A percentile compares a stretch with the other conserved stretches of the same genome.
phyloP scores from a whole-genome alignment of 805 yeast species.

The Osmozyma mogii region DNA sequence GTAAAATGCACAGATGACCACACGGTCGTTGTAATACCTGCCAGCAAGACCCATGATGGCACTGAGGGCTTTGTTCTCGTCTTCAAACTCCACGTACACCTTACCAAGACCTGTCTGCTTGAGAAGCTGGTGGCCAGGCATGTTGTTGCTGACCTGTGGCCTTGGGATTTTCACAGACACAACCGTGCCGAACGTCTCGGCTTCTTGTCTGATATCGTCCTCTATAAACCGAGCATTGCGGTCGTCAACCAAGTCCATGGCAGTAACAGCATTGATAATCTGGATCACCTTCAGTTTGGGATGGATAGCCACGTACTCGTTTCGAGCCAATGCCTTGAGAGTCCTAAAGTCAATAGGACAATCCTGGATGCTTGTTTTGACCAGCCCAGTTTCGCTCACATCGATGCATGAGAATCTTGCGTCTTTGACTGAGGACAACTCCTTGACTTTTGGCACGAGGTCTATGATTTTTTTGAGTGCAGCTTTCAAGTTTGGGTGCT shows the following conservation, averaged over 20 bases:
- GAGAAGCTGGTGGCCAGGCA: slow-evolving; percentile 30
- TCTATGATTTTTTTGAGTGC: slow-evolving; percentile 8
- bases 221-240: slow-evolving; percentile 40
- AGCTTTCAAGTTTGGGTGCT: slow-evolving; percentile 7
- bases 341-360: slow-evolving; percentile 29
- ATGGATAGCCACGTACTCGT: slow-evolving; percentile 28
- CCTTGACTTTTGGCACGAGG: slow-evolving; percentile 8
- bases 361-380: slow-evolving; percentile 28
- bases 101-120: slow-evolving; percentile 59
- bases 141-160: slow-evolving; percentile 42
- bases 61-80: slow-evolving; percentile 39
- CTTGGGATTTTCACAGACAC: slow-evolving; percentile 52
- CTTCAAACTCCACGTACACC: slow-evolving; percentile 58
- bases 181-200: slow-evolving; percentile 44
- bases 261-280: slow-evolving; percentile 56
- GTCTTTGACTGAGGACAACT: slow-evolving; percentile 11
- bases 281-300: slow-evolving; percentile 49
- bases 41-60: slow-evolving; percentile 64
- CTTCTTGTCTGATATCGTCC: slow-evolving; percentile 45
- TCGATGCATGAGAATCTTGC: slow-evolving; percentile 29
- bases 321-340: slow-evolving; percentile 28
- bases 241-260: slow-evolving; percentile 53
- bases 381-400: slow-evolving; percentile 9
- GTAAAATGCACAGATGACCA: slow-evolving; percentile 56
- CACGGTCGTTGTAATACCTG: slow-evolving; percentile 56